phyloP scores from a whole-genome alignment of 768 basidiomycete genomes.

The Cyathus striatus region DNA sequence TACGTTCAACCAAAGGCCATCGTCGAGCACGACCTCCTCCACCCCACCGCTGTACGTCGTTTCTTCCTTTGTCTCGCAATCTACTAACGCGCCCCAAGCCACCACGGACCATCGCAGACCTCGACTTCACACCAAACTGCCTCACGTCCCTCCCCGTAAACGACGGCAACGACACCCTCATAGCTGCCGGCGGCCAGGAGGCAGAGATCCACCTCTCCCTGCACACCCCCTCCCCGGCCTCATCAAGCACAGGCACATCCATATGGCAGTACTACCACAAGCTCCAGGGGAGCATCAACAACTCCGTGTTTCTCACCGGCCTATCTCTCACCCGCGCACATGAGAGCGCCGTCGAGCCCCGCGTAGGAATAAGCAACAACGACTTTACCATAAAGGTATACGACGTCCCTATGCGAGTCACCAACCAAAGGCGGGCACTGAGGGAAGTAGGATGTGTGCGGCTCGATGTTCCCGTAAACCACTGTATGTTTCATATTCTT shows the following conservation, averaged over 20 bases:
- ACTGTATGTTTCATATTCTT: conserved; percentile 47
- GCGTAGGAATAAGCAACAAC: conserved; percentile 83
- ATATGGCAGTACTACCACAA: conserved; percentile 11
- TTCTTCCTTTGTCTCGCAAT: conserved; percentile 4
- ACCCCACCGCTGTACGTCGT: conserved; percentile 39
- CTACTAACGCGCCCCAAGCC: conserved; percentile 16
- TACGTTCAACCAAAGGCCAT: conserved; percentile 52
- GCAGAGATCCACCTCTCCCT: conserved; percentile 58
- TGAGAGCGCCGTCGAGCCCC: conserved; percentile 65
- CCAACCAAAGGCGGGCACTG: conserved; percentile 34
- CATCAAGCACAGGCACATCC: neutral
- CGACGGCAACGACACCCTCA: conserved; percentile 36
- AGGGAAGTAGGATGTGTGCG: conserved; percentile 47
- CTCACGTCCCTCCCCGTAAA: conserved; percentile 44
- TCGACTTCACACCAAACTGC: conserved; percentile 51
- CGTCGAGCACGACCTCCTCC: conserved; percentile 54
- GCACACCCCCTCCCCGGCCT: conserved; percentile 6
- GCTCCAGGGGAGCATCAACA: conserved; percentile 13
- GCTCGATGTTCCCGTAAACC: conserved; percentile 73
- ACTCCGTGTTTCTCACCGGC: conserved; percentile 10
- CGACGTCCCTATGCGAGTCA: conserved; percentile 56
- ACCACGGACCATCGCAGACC: conserved; percentile 38
- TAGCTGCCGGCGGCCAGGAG: conserved; percentile 65
- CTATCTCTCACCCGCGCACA: conserved; percentile 22
- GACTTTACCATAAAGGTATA: conserved; percentile 80